phyloP scores from a whole-genome alignment of 345 rosid species.

The Lenwebbia sp. region DNA sequence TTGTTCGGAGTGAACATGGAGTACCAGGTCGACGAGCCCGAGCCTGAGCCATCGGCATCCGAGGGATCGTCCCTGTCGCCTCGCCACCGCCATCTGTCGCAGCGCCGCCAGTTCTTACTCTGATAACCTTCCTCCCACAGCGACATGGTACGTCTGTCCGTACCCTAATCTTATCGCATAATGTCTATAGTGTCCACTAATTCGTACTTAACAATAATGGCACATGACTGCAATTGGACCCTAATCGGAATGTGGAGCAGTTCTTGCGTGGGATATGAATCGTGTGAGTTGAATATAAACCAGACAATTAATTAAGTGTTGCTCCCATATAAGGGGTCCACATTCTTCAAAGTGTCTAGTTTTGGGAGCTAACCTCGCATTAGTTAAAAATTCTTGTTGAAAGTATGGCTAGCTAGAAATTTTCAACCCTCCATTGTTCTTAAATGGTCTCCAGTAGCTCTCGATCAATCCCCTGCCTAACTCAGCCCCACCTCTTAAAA shows the following conservation, averaged over 20 bases:
- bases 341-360: background rate
- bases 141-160: background rate
- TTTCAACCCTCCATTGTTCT: background rate
- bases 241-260: background rate
- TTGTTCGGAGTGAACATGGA: constrained; percentile 89
- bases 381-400: background rate
- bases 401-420: background rate
- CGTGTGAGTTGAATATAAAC: background rate
- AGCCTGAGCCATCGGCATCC: background rate
- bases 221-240: background rate
- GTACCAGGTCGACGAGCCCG: constrained; percentile 46
- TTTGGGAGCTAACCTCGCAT: background rate
- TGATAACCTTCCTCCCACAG: background rate
- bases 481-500: background rate
- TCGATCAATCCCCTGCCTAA: background rate
- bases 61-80: background rate
- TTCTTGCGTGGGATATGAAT: background rate
- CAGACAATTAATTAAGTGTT: background rate
- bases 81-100: background rate
- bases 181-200: background rate
- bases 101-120: background rate
- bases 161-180: background rate
- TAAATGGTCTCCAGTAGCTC: too few species aligned
- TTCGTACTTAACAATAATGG: background rate
- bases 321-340: background rate